Conservation (phyloP, 371 early-diverging fungal genomes). For the Mucor piriformis region DNA sequence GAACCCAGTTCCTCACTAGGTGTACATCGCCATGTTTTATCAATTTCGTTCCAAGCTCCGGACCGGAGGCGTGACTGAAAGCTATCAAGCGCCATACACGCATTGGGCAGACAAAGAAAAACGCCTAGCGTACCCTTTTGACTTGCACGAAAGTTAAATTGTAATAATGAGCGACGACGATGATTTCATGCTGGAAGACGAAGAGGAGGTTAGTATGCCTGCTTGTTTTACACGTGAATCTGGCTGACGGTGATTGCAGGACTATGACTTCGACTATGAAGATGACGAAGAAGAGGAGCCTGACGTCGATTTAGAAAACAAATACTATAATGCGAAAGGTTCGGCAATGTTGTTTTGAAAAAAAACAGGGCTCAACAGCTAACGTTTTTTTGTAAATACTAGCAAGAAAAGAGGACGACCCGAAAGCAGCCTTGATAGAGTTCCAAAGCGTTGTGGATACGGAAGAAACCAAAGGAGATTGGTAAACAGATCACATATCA, state of each 20-base stretch:
- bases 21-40: too few relatives aligned
- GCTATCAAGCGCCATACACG: neutral
- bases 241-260: constrained; percentile 30
- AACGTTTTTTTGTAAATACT: neutral
- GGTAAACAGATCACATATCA: constrained; percentile 50
- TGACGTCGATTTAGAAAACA: constrained; percentile 89
- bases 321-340: constrained; percentile 96
- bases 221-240: neutral
- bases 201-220: constrained; percentile 42
- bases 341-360: too few relatives aligned
- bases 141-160: neutral
- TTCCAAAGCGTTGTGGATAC: constrained; percentile 84
- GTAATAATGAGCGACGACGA: constrained; percentile 62
- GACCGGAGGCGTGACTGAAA: too few relatives aligned
- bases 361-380: too few relatives aligned
- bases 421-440: constrained; percentile 75
- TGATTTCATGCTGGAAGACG: constrained; percentile 77
- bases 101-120: too few relatives aligned
- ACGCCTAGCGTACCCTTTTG: neutral
- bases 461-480: constrained; percentile 83
- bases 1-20: too few relatives aligned
- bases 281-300: constrained; percentile 84
- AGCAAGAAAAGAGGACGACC: constrained; percentile 84
- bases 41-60: too few relatives aligned
- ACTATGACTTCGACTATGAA: constrained; percentile 92